Evolutionary conservation across 2,329 filamentous ascomycete species (phyloP).

Genomic region (Apiospora rasikravindrae): DNA sequence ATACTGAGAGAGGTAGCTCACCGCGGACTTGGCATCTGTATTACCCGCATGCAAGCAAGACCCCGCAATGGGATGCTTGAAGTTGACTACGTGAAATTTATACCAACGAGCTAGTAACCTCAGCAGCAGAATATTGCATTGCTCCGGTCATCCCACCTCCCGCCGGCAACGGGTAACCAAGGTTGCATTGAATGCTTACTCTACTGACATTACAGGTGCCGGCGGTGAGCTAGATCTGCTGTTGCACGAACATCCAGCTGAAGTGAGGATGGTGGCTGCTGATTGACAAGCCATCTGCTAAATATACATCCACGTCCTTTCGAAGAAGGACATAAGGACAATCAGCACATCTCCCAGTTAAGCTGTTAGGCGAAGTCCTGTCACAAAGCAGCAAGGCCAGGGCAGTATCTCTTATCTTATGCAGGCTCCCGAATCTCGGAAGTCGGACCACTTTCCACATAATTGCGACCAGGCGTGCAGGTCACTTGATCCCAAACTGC

Average conservation of each 20-base stretch:
- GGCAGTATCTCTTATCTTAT: neutral
- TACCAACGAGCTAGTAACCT: too few relatives aligned
- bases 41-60: neutral
- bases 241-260: neutral
- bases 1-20: too few relatives aligned
- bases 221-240: neutral
- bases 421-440: neutral
- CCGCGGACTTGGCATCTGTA: too few relatives aligned
- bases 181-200: neutral
- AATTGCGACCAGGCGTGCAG: neutral
- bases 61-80: neutral
- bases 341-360: too few relatives aligned
- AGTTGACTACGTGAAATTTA: neutral
- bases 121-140: neutral
- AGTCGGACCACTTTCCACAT: neutral
- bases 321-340: neutral
- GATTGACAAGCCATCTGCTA: neutral
- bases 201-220: neutral
- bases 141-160: neutral
- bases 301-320: neutral
- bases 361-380: neutral
- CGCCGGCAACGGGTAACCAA: too few relatives aligned
- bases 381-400: too few relatives aligned
- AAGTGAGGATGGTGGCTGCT: neutral
- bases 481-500: neutral